These are phyloP conservation scores for Fusarium sp. DNA, from an alignment of 2,329 filamentous ascomycete species.

Conservation along the genomic window DNA sequence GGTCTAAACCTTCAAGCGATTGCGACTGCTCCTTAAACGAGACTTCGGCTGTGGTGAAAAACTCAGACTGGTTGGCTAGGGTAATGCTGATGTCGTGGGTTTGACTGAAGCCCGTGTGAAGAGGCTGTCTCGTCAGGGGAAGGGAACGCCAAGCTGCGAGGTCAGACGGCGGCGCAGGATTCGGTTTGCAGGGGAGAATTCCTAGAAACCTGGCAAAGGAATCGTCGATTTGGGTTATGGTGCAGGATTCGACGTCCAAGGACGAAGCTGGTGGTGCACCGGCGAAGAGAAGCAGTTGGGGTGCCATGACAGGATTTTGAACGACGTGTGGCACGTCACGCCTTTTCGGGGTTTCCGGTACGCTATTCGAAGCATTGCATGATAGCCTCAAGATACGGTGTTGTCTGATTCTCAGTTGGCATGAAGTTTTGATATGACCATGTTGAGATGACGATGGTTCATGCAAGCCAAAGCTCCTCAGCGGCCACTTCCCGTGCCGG, in stretches of 20 bases:
- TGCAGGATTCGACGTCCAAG: constrained; percentile 45
- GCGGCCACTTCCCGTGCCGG: constrained; percentile 24
- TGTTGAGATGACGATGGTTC: constrained; percentile 4
- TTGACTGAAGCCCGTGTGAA: constrained; percentile 64
- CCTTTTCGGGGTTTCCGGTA: background rate
- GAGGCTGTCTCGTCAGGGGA: constrained; percentile 55
- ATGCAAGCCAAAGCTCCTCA: constrained; percentile 13
- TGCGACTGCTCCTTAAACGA: constrained; percentile 45
- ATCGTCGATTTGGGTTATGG: constrained; percentile 42
- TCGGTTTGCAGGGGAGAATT: constrained; percentile 4
- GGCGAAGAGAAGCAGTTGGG: constrained; percentile 51
- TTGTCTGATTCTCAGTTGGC: background rate
- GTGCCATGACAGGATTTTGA: constrained; percentile 36
- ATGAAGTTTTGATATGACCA: constrained; percentile 2
- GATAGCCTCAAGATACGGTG: background rate
- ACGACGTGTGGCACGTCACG: background rate
- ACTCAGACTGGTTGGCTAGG: constrained; percentile 51
- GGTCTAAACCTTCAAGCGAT: constrained; percentile 46
- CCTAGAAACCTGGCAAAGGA: constrained; percentile 44
- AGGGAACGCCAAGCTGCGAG: constrained; percentile 64
- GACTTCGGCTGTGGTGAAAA: constrained; percentile 58
- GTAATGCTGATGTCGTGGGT: constrained; percentile 51
- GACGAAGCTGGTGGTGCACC: constrained; percentile 49
- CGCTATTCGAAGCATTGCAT: constrained; percentile 13
- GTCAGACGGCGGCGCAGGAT: constrained; percentile 44